Evolutionary conservation across 257 asterid genomes (phyloP).

Genomic region (Orobanche coerulescens): DNA sequence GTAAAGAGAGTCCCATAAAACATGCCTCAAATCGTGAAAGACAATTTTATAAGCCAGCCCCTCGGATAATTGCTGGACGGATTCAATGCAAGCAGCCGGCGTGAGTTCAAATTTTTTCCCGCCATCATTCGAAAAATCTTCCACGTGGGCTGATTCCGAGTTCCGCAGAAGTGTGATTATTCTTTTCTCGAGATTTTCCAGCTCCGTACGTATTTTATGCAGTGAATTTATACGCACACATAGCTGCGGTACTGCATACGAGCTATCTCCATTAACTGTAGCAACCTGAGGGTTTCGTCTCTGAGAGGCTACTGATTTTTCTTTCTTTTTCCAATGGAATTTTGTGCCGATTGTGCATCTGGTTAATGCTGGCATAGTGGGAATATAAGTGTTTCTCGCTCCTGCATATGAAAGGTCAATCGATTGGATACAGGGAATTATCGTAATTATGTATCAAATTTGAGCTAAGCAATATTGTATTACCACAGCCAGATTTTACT

Average conservation of each 20-base stretch:
- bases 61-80: conserved; percentile 77
- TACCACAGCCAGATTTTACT: conserved; percentile 93
- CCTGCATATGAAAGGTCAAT: conserved; percentile 36
- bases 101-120: conserved; percentile 78
- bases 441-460: conserved; percentile 1
- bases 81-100: conserved; percentile 75
- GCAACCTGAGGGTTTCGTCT: conserved; percentile 73
- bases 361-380: conserved; percentile 88
- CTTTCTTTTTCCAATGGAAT: conserved; percentile 80
- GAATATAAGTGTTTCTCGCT: conserved; percentile 62
- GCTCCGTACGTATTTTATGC: conserved; percentile 62
- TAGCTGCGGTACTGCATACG: conserved; percentile 61
- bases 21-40: conserved; percentile 66
- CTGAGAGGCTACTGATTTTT: conserved; percentile 45
- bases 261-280: conserved; percentile 53
- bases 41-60: conserved; percentile 65
- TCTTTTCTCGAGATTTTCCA: conserved; percentile 83
- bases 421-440: not conserved
- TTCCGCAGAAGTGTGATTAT: conserved; percentile 74
- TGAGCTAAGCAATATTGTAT: conserved; percentile 16
- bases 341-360: conserved; percentile 62
- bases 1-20: conserved; percentile 65
- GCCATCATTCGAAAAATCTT: conserved; percentile 64
- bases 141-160: conserved; percentile 83
- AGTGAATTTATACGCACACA: conserved; percentile 84